Percentiles rank a stretch among this genome's conserved stretches.
Conservation (phyloP, 2,329 filamentous ascomycete genomes). For the Epichloe gansuensis region DNA sequence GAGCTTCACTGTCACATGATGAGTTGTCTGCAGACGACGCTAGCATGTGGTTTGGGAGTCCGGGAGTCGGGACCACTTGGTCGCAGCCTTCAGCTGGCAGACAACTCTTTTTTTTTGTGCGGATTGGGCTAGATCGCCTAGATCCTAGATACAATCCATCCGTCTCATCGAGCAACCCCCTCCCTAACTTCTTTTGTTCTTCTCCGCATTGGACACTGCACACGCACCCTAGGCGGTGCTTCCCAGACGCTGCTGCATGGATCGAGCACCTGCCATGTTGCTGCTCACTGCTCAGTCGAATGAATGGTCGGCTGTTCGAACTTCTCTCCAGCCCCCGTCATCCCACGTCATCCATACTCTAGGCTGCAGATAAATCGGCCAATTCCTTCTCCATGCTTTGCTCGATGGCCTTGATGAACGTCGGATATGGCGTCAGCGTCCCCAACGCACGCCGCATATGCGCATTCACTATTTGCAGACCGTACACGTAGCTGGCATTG, state of each 20-base stretch:
- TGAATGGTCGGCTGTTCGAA: too few relatives aligned
- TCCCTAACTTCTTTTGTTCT: too few relatives aligned
- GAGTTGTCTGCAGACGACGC: too few relatives aligned
- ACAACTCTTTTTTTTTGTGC: too few relatives aligned
- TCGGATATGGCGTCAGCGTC: slow-evolving; percentile 75
- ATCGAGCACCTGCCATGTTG: not conserved
- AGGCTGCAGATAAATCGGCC: slow-evolving; percentile 24
- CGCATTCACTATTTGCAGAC: slow-evolving; percentile 73
- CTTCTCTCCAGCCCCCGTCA: too few relatives aligned
- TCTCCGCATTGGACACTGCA: not conserved
- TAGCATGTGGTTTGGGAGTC: too few relatives aligned
- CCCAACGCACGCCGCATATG: slow-evolving; percentile 84
- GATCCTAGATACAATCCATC: too few relatives aligned
- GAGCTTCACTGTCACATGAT: too few relatives aligned
- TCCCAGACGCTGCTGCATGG: not conserved
- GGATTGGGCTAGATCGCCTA: too few relatives aligned
- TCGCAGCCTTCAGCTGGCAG: too few relatives aligned
- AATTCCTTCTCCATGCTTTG: slow-evolving; percentile 40
- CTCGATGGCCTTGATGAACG: slow-evolving; percentile 58
- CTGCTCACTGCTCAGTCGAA: not conserved
- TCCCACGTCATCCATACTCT: not conserved
- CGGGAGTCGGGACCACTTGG: too few relatives aligned
- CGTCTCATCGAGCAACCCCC: too few relatives aligned
- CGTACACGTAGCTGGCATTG: slow-evolving; percentile 94
- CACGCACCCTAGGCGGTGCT: not conserved